phyloP scores from a whole-genome alignment of 345 rosid genomes.

The Salix caprea region DNA sequence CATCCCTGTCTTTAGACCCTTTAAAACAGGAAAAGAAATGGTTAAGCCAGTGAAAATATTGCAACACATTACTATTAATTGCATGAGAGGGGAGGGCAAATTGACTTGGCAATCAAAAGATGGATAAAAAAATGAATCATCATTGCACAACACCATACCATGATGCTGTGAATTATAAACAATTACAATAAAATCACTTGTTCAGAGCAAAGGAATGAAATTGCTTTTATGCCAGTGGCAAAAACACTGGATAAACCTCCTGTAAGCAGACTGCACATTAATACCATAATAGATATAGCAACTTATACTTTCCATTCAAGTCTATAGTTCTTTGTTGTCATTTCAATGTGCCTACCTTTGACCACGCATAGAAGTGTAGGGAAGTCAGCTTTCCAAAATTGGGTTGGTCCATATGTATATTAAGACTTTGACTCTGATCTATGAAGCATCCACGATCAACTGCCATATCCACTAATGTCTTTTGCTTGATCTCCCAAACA shows the following conservation, averaged over 20 bases:
- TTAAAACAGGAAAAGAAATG: background rate
- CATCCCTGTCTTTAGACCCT: constrained; percentile 97
- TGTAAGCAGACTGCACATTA: background rate
- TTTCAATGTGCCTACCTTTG: constrained; percentile 45
- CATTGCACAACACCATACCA: too few relatives aligned
- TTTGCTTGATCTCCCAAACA: constrained; percentile 97
- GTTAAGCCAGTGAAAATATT: background rate
- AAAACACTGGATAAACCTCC: background rate
- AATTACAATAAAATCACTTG: background rate
- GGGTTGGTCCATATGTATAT: constrained; percentile 88
- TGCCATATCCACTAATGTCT: constrained; percentile 83
- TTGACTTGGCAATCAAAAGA: background rate
- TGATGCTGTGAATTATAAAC: background rate
- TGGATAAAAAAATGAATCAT: background rate
- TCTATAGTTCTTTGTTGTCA: background rate
- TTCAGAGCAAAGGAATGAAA: background rate
- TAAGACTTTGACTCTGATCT: constrained; percentile 94
- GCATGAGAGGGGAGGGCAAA: background rate
- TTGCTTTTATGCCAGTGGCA: background rate
- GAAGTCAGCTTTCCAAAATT: constrained; percentile 79
- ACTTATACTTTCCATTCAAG: background rate
- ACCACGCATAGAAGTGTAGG: constrained; percentile 78
- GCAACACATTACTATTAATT: background rate
- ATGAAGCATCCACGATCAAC: constrained; percentile 88
- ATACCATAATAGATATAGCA: background rate